Evolutionary conservation across 2,329 filamentous ascomycete species (phyloP).

Genomic region (Ceratocystis harringtonii): DNA sequence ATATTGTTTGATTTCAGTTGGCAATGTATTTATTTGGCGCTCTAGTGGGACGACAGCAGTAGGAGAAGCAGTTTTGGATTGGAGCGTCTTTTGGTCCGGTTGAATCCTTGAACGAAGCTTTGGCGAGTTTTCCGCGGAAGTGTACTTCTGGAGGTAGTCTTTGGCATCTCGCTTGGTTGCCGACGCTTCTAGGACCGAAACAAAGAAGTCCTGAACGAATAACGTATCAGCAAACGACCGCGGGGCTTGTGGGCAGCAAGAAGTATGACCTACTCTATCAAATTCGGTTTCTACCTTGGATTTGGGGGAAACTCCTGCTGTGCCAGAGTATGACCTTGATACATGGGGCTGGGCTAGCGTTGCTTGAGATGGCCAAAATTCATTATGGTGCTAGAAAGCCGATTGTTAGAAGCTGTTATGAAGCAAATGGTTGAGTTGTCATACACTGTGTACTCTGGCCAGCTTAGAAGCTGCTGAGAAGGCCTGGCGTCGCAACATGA

Average conservation of each 20-base stretch:
- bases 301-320: constrained; percentile 10
- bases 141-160: constrained; percentile 79
- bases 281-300: constrained; percentile 15
- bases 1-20: background rate
- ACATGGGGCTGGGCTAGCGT: background rate
- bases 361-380: background rate
- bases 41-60: background rate
- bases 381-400: background rate
- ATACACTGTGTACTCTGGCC: background rate
- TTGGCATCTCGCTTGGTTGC: constrained; percentile 87
- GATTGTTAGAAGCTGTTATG: background rate
- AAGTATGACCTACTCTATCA: constrained; percentile 13
- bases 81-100: background rate
- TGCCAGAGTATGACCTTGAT: constrained; percentile 15
- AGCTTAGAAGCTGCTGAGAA: background rate
- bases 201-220: constrained; percentile 55
- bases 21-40: background rate
- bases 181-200: constrained; percentile 74
- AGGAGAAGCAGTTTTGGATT: constrained; percentile 17
- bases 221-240: background rate
- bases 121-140: constrained; percentile 18
- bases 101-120: constrained; percentile 4
- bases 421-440: background rate
- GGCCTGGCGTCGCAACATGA: background rate
- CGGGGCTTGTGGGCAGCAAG: background rate